phyloP scores from a whole-genome alignment of 179 eudicot species.

The Monotropa hypopitys region DNA sequence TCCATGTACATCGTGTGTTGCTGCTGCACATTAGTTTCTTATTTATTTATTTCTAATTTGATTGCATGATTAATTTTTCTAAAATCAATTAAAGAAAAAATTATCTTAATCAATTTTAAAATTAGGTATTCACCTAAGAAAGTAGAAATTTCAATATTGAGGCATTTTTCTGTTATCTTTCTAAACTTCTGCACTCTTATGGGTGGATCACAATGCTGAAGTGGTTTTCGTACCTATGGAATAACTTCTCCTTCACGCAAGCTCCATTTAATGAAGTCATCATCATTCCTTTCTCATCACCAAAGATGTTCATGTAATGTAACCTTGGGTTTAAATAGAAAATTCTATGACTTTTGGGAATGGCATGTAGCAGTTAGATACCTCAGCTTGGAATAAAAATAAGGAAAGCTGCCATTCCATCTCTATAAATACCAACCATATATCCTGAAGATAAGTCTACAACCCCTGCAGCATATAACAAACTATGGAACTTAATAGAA shows the following conservation, averaged over 20 bases:
- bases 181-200: background rate
- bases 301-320: background rate
- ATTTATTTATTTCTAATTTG: too few relatives aligned
- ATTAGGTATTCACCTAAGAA: too few relatives aligned
- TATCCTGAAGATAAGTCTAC: background rate
- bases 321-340: background rate
- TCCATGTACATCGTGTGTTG: too few relatives aligned
- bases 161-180: too few relatives aligned
- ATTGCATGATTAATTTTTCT: too few relatives aligned
- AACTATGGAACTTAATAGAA: background rate
- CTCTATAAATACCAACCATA: background rate
- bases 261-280: conserved; percentile 4
- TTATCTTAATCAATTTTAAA: too few relatives aligned
- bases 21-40: too few relatives aligned
- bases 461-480: background rate
- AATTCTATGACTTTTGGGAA: background rate
- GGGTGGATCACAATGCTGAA: background rate
- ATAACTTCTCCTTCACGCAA: background rate
- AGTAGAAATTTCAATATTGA: background rate
- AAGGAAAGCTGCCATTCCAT: background rate
- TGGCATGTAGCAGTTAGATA: background rate
- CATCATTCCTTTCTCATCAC: background rate
- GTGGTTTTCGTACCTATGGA: background rate
- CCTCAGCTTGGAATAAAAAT: background rate
- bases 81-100: too few relatives aligned